Base-by-base conservation (phyloP, 2,329 filamentous ascomycete genomes). In the Phaeosphaeria sp. region DNA sequence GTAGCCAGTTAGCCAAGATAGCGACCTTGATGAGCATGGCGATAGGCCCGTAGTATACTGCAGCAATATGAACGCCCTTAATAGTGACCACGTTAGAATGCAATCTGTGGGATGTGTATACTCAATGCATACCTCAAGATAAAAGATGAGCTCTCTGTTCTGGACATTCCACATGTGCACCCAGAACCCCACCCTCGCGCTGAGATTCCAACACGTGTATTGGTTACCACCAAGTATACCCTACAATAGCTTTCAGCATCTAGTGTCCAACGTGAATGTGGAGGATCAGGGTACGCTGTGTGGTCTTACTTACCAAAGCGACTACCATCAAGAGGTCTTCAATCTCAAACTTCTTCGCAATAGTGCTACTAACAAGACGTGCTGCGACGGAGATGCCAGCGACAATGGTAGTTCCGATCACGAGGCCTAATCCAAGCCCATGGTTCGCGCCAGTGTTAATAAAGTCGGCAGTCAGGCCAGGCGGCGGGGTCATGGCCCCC, bases 1-100 rank as follows among this genome's bases (percentile, higher is more conserved):
- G 51, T 6, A 55, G 24, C 39, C 45, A 51, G 8, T 54, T 40
- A 30, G 40, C 44, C 11, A 59, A 33, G 33, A 59, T 59, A 9
- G 51, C 47, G 22, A 48, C 39, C 33, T 59, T 56, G 33, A 59
- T 36, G 43, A n/a, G 22, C 46, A 56, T 46, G 45, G 43, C 42
- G 15, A 56, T 45, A 6, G 33, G 22, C 1, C 49, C 46, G 18
- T 56, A 59, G 44, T 39, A 51, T 11, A 56, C 21, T 6, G 48
- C 53, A 24, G 20, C 48, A 4, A 51, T 15, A 20, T 47, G 46
- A 20, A 43, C 36, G 2, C 20, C 27, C 44, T 52, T 11, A 52
- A 33, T 22, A n/a, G n/a, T 7, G 27, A 13, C 15, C 7, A 13
- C 43, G 2, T 20, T 25, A 43, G 40, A 24, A 43, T 9, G 20